Conservation (phyloP, 176 grass and related monocot species). For the Luzula sylvatica region DNA sequence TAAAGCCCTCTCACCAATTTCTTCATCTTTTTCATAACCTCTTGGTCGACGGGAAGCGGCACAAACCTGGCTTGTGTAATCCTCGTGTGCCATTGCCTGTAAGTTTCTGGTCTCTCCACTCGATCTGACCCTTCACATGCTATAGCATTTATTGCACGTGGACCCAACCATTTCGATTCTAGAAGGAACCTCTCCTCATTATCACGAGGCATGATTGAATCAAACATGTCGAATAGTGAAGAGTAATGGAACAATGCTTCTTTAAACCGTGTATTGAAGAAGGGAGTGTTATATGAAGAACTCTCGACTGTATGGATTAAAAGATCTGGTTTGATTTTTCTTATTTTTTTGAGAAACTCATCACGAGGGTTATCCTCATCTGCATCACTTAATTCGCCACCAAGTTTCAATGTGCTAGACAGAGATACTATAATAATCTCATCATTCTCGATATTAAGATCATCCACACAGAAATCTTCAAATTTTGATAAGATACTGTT, state of each 20-base stretch:
- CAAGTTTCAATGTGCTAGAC: slow-evolving; percentile 28
- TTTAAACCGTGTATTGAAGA: slow-evolving; percentile 30
- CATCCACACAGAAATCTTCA: slow-evolving; percentile 35
- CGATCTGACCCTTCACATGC: slow-evolving; percentile 32
- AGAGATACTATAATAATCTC: slow-evolving; percentile 51
- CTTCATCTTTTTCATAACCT: slow-evolving; percentile 26
- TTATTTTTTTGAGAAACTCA: slow-evolving; percentile 38
- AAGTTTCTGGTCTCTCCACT: slow-evolving; percentile 38
- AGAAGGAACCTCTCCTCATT: slow-evolving; percentile 20
- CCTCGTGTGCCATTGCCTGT: slow-evolving; percentile 31
- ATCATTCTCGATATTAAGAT: slow-evolving; percentile 41
- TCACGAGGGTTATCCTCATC: slow-evolving; percentile 42
- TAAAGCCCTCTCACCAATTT: slow-evolving; percentile 18
- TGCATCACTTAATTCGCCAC: slow-evolving; percentile 33
- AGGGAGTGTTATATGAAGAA: slow-evolving; percentile 32
- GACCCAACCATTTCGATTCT: slow-evolving; percentile 17
- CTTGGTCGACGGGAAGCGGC: slow-evolving; percentile 18
- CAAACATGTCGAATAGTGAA: slow-evolving; percentile 33
- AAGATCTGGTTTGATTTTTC: slow-evolving; percentile 39
- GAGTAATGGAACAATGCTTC: slow-evolving; percentile 31
- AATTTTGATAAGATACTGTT: slow-evolving; percentile 44
- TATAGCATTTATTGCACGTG: slow-evolving; percentile 19
- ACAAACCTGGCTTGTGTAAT: slow-evolving; percentile 28
- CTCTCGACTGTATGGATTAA: slow-evolving; percentile 39
- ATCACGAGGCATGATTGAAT: slow-evolving; percentile 20